These are phyloP conservation scores for Xenoacremonium recifei DNA, from an alignment of 2,329 filamentous ascomycete species.

Conservation along the genomic window DNA sequence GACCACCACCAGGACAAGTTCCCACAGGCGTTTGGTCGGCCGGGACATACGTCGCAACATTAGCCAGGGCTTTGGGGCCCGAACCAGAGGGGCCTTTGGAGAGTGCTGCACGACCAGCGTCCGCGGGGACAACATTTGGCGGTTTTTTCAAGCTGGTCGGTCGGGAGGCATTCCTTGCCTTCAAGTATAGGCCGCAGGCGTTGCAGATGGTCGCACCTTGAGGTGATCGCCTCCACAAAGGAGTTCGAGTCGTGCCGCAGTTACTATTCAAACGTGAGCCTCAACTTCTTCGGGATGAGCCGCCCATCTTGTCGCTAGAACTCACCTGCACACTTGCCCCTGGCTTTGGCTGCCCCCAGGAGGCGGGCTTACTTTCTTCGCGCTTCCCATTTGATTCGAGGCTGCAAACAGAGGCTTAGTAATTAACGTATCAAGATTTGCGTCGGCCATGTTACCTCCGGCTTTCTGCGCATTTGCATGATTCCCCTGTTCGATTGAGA, in stretches of 20 bases:
- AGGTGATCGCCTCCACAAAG: conserved; percentile 90
- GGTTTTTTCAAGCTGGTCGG: conserved; percentile 88
- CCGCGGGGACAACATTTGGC: conserved; percentile 47
- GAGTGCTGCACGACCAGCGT: conserved; percentile 41
- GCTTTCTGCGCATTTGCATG: conserved; percentile 15
- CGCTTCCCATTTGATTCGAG: too few species aligned
- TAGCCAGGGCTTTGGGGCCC: conserved; percentile 38
- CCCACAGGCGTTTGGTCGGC: conserved; percentile 74
- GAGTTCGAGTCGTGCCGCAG: conserved; percentile 90
- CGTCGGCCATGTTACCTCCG: conserved; percentile 23
- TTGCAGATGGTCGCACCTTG: conserved; percentile 96
- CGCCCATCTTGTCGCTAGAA: conserved; percentile 1
- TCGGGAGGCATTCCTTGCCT: conserved; percentile 86
- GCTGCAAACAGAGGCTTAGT: too few species aligned
- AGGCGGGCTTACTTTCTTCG: conserved; percentile 20
- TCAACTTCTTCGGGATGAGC: not conserved
- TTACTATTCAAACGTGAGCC: conserved; percentile 59
- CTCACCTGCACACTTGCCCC: conserved; percentile 72
- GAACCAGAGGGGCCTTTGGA: conserved; percentile 35
- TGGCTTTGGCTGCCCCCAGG: conserved; percentile 35
- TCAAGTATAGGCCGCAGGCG: conserved; percentile 91
- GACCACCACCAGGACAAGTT: conserved; percentile 92
- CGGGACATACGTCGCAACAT: conserved; percentile 68
- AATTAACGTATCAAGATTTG: too few species aligned
- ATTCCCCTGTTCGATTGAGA: conserved; percentile 22